Evolutionary conservation across 2,329 filamentous ascomycete species (phyloP).

Genomic region (Scedosporium boydii): DNA sequence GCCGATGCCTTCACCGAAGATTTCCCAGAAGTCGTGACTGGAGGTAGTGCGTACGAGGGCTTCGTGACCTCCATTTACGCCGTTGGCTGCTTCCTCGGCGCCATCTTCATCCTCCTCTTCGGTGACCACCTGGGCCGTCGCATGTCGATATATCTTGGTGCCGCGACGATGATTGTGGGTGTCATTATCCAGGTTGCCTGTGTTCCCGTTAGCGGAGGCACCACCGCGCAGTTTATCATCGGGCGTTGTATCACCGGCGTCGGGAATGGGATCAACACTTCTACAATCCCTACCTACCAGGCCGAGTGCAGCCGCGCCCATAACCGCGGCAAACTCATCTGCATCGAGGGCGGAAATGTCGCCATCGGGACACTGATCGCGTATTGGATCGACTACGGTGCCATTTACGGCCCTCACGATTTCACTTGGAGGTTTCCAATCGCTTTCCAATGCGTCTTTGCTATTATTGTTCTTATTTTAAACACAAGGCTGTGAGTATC

Average conservation of each 20-base stretch:
- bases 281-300: conserved; percentile 46
- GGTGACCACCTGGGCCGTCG: conserved; percentile 53
- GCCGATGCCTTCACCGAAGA: conserved; percentile 37
- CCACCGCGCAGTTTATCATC: conserved; percentile 35
- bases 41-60: conserved; percentile 4
- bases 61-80: conserved; percentile 8
- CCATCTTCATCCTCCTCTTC: conserved; percentile 21
- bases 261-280: conserved; percentile 47
- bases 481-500: conserved; percentile 30
- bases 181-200: conserved; percentile 50
- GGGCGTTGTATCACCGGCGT: conserved; percentile 47
- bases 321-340: conserved; percentile 44
- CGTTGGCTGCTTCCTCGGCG: conserved; percentile 7
- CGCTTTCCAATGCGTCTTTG: conserved; percentile 25
- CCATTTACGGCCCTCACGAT: conserved; percentile 30
- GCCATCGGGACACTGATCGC: conserved; percentile 32
- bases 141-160: conserved; percentile 50
- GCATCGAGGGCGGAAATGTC: conserved; percentile 44
- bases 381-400: conserved; percentile 28
- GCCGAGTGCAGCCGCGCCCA: conserved; percentile 42
- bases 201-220: conserved; percentile 34
- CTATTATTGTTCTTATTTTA: conserved; percentile 25
- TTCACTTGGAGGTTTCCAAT: conserved; percentile 49
- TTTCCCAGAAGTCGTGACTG: conserved; percentile 23
- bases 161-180: conserved; percentile 46